Base-by-base conservation (phyloP, 2,329 filamentous ascomycete genomes). In the Colletotrichum filicis region DNA sequence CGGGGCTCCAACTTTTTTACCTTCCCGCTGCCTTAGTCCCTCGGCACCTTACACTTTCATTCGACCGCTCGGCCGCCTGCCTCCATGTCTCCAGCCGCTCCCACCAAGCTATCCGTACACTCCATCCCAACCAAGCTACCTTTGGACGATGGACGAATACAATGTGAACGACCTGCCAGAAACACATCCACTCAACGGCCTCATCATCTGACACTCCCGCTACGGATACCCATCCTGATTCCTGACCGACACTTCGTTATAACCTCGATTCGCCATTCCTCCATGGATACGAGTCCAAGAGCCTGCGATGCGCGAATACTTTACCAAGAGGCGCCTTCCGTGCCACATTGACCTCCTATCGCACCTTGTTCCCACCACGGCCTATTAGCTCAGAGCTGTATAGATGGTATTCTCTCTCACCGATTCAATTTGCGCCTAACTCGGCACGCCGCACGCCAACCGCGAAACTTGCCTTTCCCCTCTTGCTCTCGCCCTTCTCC, bases 171-270 rank as follows among this genome's bases (percentile, higher is more conserved):
- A 30, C 28, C 63, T 61, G 75, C 66, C 75, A 77, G 75, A 77
- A 76, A 75, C 73, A 76, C 76, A 74, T 76, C 77, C 78, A 79
- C 77, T 79, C 76, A 78, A 75, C 69, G 59, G 53, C 67, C 73
- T 68, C 66, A 67, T 75, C 74, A 74, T 75, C 74, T 65, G 74
- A 72, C 71, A 46, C 58, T 67, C 53, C 65, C 68, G 53, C 67
- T 28, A 42, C 53, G 60, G 22, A 56, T 64, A 55, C 49, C 60
- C 26, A 42, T 59, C 37, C 60, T 71, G 66, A 49, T 55, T 59
- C 60, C 60, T 71, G 66, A 62, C 69, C 65, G 69, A 68, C 58
- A 52, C 30, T 72, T 72, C 58, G 53, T 63, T 58, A 63, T 72
- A 53, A n/a, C 46, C 30, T 68, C 52, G 37, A 59, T 49, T 68